These are phyloP conservation scores for Populus euphratica DNA, from an alignment of 345 rosid genomes.

Conservation along the genomic window DNA sequence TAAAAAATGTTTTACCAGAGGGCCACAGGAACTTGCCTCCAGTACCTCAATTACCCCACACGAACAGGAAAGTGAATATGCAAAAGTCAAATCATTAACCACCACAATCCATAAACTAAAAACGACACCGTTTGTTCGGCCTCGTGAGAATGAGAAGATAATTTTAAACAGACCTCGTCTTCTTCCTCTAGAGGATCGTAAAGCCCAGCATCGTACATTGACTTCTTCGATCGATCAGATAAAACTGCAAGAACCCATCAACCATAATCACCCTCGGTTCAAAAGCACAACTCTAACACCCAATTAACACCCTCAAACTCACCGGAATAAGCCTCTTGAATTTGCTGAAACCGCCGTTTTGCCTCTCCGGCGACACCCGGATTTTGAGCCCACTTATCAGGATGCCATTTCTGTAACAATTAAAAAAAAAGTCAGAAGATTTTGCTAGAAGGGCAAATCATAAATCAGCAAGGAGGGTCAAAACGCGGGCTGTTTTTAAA, in stretches of 20 bases:
- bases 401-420: slow-evolving; percentile 78
- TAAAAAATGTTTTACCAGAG: neutral
- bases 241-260: slow-evolving; percentile 41
- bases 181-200: slow-evolving; percentile 72
- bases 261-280: slow-evolving; percentile 1
- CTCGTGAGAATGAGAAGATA: neutral
- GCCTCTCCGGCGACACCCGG: slow-evolving; percentile 69
- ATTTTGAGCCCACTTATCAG: slow-evolving; percentile 59
- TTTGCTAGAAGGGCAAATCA: neutral
- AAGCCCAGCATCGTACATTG: slow-evolving; percentile 77
- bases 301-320: neutral
- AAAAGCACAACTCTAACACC: neutral
- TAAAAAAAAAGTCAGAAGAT: neutral
- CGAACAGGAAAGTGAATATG: neutral
- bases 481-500: neutral
- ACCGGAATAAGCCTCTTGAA: slow-evolving; percentile 95
- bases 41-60: neutral
- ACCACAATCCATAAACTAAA: neutral
- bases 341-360: slow-evolving; percentile 79
- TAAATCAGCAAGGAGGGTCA: neutral
- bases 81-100: neutral
- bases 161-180: slow-evolving; percentile 52
- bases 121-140: neutral
- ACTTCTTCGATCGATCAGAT: slow-evolving; percentile 57
- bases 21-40: neutral